Conservation (phyloP, 2,329 filamentous ascomycete species). For the Neofusicoccum parvum region DNA sequence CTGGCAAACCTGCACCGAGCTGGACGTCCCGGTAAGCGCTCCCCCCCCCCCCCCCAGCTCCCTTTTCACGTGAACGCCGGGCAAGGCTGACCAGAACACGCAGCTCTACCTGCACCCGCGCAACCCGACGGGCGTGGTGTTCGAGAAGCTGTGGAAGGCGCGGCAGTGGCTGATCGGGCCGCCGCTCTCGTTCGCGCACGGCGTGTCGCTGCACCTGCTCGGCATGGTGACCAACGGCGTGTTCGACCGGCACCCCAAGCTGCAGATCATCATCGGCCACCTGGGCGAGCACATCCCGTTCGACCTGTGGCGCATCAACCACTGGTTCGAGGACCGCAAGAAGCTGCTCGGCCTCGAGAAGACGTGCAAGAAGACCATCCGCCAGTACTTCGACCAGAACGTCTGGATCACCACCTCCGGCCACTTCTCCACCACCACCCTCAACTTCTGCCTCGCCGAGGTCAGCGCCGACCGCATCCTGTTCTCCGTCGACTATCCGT, state of each 20-base stretch:
- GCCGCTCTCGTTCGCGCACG: conserved; percentile 43
- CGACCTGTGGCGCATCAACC: conserved; percentile 41
- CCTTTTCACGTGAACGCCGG: too few species aligned
- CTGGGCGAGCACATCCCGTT: conserved; percentile 49
- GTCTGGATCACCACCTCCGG: conserved; percentile 48
- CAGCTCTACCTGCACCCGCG: conserved; percentile 38
- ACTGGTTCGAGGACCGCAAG: conserved; percentile 50
- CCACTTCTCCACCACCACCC: conserved; percentile 43
- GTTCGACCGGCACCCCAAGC: conserved; percentile 45
- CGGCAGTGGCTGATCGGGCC: conserved; percentile 34
- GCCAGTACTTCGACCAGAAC: conserved; percentile 45
- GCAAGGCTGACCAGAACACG: too few species aligned
- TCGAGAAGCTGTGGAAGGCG: conserved; percentile 33
- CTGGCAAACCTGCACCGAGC: conserved; percentile 35
- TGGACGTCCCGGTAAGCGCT: conserved; percentile 30
- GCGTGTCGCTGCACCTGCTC: conserved; percentile 51
- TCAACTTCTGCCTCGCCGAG: conserved; percentile 46
- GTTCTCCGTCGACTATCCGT: conserved; percentile 43
- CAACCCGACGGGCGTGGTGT: conserved; percentile 32
- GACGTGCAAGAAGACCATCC: conserved; percentile 37
- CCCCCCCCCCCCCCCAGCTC: too few species aligned
- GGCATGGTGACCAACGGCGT: conserved; percentile 48
- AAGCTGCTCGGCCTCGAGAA: conserved; percentile 33
- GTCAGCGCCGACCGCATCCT: conserved; percentile 44
- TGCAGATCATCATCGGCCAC: conserved; percentile 49